Conservation (phyloP, 148 eudicot species). For the Silene uniflora region DNA sequence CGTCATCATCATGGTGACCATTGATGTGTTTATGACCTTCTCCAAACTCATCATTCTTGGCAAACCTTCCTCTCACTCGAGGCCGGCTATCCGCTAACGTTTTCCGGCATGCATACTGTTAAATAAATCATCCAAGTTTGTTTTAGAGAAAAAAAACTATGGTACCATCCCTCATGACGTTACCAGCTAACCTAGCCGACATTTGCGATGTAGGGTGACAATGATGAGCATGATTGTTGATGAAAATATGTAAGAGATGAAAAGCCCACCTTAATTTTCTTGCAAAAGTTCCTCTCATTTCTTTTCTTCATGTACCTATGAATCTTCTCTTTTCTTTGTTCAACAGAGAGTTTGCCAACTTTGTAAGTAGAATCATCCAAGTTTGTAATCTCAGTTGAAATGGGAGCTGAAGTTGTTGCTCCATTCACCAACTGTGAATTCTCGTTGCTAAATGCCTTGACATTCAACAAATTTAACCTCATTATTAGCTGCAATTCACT, state of each 20-base stretch:
- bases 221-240: too few relatives aligned
- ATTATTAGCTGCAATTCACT: not conserved
- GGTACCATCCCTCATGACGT: too few relatives aligned
- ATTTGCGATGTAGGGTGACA: too few relatives aligned
- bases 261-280: slow-evolving; percentile 75
- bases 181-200: too few relatives aligned
- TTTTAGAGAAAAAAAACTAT: too few relatives aligned
- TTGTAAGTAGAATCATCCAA: slow-evolving; percentile 71
- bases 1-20: slow-evolving; percentile 64
- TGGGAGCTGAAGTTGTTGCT: slow-evolving; percentile 45
- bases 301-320: slow-evolving; percentile 86
- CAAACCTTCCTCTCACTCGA: slow-evolving; percentile 93
- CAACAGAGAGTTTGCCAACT: slow-evolving; percentile 72
- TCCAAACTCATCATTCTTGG: slow-evolving; percentile 74
- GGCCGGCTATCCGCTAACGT: slow-evolving; percentile 96
- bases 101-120: slow-evolving; percentile 95
- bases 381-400: slow-evolving; percentile 64
- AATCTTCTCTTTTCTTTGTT: slow-evolving; percentile 81
- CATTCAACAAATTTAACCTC: slow-evolving; percentile 11
- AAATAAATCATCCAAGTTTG: not conserved
- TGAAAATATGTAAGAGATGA: not conserved
- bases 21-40: slow-evolving; percentile 44
- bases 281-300: slow-evolving; percentile 88
- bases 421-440: slow-evolving; percentile 55
- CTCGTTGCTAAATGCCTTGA: slow-evolving; percentile 67